These are phyloP conservation scores for Physcomitrium patens DNA, from an alignment of 225 moss, liverwort and hornwort genomes.

Conservation along the genomic window DNA sequence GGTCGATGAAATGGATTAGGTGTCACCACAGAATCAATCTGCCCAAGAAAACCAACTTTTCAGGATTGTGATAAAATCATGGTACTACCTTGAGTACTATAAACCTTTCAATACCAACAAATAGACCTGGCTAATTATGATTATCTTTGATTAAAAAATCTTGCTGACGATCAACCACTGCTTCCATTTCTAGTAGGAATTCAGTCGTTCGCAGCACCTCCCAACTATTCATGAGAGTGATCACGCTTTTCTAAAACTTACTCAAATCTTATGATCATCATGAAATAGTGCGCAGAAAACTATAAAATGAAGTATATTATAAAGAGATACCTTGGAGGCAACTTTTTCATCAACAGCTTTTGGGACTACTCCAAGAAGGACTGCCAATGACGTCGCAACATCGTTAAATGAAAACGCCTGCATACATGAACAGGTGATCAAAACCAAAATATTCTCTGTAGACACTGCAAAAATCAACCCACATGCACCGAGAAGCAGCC, in stretches of 20 bases:
- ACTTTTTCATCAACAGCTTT: constrained; percentile 5
- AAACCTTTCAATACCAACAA: neutral
- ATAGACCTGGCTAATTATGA: neutral
- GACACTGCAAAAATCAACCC: neutral
- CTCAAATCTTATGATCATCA: neutral
- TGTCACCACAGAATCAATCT: constrained; percentile 28
- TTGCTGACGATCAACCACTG: too few species aligned
- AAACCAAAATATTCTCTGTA: neutral
- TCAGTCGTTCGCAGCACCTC: neutral
- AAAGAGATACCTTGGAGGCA: constrained; percentile 23
- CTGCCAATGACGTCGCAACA: constrained; percentile 26
- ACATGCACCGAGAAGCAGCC: neutral
- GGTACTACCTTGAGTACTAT: neutral
- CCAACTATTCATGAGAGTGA: neutral
- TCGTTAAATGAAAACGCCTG: constrained; percentile 30
- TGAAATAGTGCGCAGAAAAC: neutral
- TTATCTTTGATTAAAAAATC: neutral
- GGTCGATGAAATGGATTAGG: constrained; percentile 33
- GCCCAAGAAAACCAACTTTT: neutral
- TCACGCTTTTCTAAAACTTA: neutral
- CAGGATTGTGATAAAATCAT: neutral
- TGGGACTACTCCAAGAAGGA: constrained; percentile 32
- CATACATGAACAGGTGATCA: neutral
- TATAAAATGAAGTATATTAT: neutral
- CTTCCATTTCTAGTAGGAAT: neutral